These are phyloP conservation scores for Buddleja alternifolia DNA, from an alignment of 257 asterid genomes.

Conservation along the genomic window DNA sequence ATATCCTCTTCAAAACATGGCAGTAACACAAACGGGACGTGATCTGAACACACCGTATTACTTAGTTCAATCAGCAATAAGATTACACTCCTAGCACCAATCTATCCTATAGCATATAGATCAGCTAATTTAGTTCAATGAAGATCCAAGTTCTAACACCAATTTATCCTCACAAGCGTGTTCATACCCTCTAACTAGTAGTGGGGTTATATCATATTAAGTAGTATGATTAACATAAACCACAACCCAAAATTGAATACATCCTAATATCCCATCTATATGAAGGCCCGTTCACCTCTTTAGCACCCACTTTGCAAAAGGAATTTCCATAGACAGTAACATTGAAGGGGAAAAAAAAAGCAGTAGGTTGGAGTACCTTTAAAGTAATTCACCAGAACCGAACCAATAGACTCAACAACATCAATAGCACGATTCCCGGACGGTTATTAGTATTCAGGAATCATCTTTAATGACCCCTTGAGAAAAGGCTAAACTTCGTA, in stretches of 20 bases:
- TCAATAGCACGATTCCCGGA: neutral
- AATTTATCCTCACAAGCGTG: neutral
- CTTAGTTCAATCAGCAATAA: neutral
- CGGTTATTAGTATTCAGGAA: neutral
- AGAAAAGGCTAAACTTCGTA: neutral
- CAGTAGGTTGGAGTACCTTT: neutral
- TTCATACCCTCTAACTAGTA: neutral
- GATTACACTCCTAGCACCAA: neutral
- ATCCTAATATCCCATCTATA: neutral
- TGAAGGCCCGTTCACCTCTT: neutral
- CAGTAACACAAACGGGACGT: neutral
- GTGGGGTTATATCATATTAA: neutral
- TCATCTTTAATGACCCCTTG: neutral
- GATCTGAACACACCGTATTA: neutral
- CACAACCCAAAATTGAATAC: constrained; percentile 1
- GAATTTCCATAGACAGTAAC: neutral
- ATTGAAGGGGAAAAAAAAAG: neutral
- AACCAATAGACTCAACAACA: neutral
- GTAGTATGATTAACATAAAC: neutral
- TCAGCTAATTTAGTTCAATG: neutral
- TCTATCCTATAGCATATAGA: neutral
- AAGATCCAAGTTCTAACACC: neutral
- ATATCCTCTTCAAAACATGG: neutral
- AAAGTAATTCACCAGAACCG: neutral
- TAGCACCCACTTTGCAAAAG: neutral